Evolutionary conservation across 2,329 filamentous ascomycete genomes (phyloP).

Genomic region (Monilinia laxa): DNA sequence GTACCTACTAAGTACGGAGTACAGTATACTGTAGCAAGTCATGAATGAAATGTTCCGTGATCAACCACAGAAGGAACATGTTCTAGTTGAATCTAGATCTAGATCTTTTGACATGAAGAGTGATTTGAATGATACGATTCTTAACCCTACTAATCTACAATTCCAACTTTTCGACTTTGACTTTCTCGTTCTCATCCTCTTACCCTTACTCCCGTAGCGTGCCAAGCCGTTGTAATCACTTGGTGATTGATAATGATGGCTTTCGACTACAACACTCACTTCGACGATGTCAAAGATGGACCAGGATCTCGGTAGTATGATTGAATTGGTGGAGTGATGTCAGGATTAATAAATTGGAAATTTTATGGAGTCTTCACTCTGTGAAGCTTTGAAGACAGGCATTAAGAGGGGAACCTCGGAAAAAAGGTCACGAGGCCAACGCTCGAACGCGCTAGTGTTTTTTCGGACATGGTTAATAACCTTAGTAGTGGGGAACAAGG

Average conservation of each 20-base stretch:
- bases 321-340: conserved; percentile 1
- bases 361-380: neutral
- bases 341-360: neutral
- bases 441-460: neutral
- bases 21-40: too few species aligned
- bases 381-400: neutral
- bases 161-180: neutral
- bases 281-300: neutral
- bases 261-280: neutral
- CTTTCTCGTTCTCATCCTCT: neutral
- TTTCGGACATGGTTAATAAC: neutral
- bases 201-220: neutral
- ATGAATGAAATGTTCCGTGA: neutral
- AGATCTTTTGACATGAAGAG: neutral
- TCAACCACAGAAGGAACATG: neutral
- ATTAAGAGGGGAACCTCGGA: conserved; percentile 7
- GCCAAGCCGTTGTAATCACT: too few species aligned
- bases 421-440: conserved; percentile 18
- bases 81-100: neutral
- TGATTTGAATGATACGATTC: neutral
- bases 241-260: neutral
- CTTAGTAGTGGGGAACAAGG: neutral
- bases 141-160: neutral
- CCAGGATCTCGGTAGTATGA: neutral
- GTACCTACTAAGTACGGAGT: too few species aligned